phyloP scores from a whole-genome alignment of 768 basidiomycete genomes.

The Epithele typhae region DNA sequence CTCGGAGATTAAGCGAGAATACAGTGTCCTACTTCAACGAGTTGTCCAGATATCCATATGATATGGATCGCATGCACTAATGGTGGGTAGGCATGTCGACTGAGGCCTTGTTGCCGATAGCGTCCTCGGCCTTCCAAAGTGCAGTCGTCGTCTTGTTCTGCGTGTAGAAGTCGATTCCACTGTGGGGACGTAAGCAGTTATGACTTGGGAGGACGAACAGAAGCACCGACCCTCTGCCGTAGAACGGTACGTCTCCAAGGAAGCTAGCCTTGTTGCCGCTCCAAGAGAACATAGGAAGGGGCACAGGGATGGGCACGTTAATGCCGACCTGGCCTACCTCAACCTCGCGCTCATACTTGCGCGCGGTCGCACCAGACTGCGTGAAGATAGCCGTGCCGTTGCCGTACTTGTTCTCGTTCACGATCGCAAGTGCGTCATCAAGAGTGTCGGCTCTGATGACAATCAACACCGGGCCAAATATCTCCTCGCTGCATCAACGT shows the following conservation, averaged over 20 bases:
- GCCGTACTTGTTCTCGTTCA: conserved; percentile 88
- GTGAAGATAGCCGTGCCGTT: conserved; percentile 97
- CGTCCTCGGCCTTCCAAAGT: conserved; percentile 88
- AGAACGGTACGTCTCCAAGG: conserved; percentile 86
- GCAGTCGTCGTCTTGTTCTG: conserved; percentile 96
- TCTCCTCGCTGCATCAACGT: conserved; percentile 64
- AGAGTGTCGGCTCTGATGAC: conserved; percentile 76
- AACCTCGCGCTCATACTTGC: conserved; percentile 85
- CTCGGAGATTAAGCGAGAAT: neutral
- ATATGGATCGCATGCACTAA: too few relatives aligned
- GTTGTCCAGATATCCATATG: too few relatives aligned
- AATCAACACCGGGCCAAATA: conserved; percentile 89
- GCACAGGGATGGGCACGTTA: conserved; percentile 91
- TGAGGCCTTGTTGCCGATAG: conserved; percentile 71
- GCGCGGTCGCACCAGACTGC: conserved; percentile 90
- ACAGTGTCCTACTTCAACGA: conserved; percentile 6
- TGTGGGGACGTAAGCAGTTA: conserved; percentile 25
- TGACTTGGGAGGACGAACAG: neutral
- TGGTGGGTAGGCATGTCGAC: conserved; percentile 84
- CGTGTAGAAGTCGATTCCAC: conserved; percentile 94
- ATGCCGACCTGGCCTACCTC: conserved; percentile 93
- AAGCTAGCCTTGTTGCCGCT: conserved; percentile 90
- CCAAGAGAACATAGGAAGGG: conserved; percentile 93
- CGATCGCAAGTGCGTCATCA: conserved; percentile 85
- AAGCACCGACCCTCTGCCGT: conserved; percentile 68